Conservation (phyloP, 2,329 filamentous ascomycete genomes). For the Aspergillus aculeatinus region DNA sequence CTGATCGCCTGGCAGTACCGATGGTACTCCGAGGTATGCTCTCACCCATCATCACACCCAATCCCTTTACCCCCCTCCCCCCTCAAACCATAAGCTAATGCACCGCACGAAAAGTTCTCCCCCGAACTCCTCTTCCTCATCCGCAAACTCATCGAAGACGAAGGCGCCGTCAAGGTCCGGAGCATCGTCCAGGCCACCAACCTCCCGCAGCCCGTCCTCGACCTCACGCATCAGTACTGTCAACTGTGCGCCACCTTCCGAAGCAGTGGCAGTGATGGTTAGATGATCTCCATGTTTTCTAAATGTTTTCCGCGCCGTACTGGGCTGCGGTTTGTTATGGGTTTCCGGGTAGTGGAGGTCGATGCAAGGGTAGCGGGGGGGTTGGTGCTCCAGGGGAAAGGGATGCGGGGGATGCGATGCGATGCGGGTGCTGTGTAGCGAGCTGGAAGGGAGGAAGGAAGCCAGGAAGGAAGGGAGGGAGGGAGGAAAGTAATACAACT, state of each 20-base stretch:
- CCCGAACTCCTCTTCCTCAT: conserved; percentile 85
- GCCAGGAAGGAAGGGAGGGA: too few relatives aligned
- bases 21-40: conserved; percentile 88
- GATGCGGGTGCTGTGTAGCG: too few relatives aligned
- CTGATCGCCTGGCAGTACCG: conserved; percentile 97
- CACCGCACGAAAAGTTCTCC: conserved; percentile 61
- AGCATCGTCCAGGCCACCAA: conserved; percentile 97
- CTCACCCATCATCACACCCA: neutral
- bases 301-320: too few relatives aligned
- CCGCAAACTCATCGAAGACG: conserved; percentile 91
- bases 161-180: conserved; percentile 93
- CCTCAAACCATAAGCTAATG: neutral
- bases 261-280: conserved; percentile 88
- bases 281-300: conserved; percentile 25
- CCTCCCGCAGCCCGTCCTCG: conserved; percentile 86
- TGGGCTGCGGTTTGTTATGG: too few relatives aligned
- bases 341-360: too few relatives aligned
- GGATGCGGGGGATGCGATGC: too few relatives aligned
- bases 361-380: too few relatives aligned
- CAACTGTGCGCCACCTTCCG: conserved; percentile 91
- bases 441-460: too few relatives aligned
- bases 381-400: too few relatives aligned
- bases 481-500: too few relatives aligned
- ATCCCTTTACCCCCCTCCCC: too few relatives aligned
- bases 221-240: conserved; percentile 94